Evolutionary conservation across 345 rosid genomes (phyloP).

Genomic region (Litchi chinensis): DNA sequence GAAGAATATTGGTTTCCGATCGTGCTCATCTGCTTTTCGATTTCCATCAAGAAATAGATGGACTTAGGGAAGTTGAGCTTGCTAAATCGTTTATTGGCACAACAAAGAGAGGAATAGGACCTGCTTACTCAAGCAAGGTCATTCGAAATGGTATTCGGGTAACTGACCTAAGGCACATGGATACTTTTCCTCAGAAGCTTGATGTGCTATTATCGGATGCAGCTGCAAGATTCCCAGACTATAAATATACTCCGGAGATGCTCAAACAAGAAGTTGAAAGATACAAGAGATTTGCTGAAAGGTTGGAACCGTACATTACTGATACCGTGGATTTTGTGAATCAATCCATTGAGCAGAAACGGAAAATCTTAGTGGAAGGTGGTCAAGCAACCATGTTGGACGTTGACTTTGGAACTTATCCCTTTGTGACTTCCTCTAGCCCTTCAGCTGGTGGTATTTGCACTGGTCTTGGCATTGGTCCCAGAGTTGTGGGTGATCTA

Average conservation of each 20-base stretch:
- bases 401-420: constrained; percentile 94
- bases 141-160: constrained; percentile 92
- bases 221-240: constrained; percentile 70
- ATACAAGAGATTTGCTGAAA: constrained; percentile 89
- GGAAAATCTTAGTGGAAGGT: constrained; percentile 92
- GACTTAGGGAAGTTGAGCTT: constrained; percentile 87
- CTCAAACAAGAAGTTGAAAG: constrained; percentile 83
- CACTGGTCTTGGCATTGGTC: constrained; percentile 94
- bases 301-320: constrained; percentile 84
- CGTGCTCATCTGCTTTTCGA: constrained; percentile 91
- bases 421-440: constrained; percentile 96
- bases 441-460: constrained; percentile 99
- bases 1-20: constrained; percentile 92
- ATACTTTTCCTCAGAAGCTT: constrained; percentile 87
- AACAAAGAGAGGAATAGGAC: constrained; percentile 95
- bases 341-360: constrained; percentile 72
- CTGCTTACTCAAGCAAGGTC: constrained; percentile 81
- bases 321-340: constrained; percentile 90
- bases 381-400: constrained; percentile 99
- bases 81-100: constrained; percentile 92
- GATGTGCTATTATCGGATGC: constrained; percentile 75
- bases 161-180: constrained; percentile 91
- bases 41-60: constrained; percentile 91
- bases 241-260: constrained; percentile 71
- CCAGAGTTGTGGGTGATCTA: constrained; percentile 86